Base-by-base conservation (phyloP, 768 basidiomycete genomes). In the Rhizopogon roseolus region DNA sequence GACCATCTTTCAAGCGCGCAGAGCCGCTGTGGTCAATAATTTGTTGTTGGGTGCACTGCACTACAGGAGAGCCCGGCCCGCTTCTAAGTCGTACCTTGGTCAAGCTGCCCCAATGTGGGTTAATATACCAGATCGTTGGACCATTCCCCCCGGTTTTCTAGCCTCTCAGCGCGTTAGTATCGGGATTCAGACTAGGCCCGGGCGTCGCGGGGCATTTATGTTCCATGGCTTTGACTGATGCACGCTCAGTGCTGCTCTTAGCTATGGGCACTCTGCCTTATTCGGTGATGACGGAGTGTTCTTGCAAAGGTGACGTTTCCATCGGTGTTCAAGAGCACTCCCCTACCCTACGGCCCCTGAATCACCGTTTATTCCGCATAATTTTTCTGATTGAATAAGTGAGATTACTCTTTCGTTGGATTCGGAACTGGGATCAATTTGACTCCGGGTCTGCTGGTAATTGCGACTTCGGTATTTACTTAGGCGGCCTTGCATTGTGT, bases 321-420 rank as follows among this genome's bases (percentile, higher is more conserved):
- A 14, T 36, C 46, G 46, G 46, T 48, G 32, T 48, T 48, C 46
- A 48, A 48, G 45, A 34, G 34, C 34, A 48, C 32, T 34, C 19
- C 14, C 29, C 32, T 36, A 13, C 34, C 34, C 11, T 36, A 6
- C 46, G 19, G 46, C 34, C 14, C 25, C 34, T 48, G 46, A 48
- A 36, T 25, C 14, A 36, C 9, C 13, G 34, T 48, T 25, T 48
- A 48, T 36, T 22, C 45, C 41, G 44, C 52, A 17, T 17, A 34
- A 41, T 29, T 45, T 34, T 40, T 43, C 49, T 41, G 56, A 55
- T 58, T 43, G 41, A 48, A 43, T 10, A 16, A 16, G 5, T 14
- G 42, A 22, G 39, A 22, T 53, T 52, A 22, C 14, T 48, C 37
- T 9, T 5, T 36, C 6, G 46, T 22, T 48, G 19, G 8, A 19